Percentiles rank a stretch among this genome's conserved stretches.
These are phyloP conservation scores for Chaetomium tenue DNA, from an alignment of 495 filamentous ascomycete species.

Conservation along the genomic window DNA sequence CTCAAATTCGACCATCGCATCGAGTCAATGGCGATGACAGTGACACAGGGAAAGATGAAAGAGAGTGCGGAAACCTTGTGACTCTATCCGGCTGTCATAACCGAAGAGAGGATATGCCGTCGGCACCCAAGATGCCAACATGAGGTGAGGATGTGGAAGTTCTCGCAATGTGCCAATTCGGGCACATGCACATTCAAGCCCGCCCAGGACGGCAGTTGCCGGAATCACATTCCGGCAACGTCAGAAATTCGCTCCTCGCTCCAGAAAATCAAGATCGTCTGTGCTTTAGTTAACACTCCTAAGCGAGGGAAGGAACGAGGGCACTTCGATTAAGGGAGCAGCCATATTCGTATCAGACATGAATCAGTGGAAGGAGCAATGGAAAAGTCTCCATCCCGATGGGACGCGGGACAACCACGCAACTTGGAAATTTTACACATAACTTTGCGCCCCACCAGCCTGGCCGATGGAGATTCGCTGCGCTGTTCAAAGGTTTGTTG, in stretches of 20 bases:
- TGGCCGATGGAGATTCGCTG: neutral
- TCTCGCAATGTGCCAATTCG: neutral
- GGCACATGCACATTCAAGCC: neutral
- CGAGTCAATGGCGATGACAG: neutral
- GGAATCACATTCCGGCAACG: neutral
- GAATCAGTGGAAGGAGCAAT: neutral
- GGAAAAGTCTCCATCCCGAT: neutral
- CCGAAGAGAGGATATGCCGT: too few relatives aligned
- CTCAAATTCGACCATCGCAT: too few relatives aligned
- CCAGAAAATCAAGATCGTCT: neutral
- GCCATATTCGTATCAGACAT: neutral
- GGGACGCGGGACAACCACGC: neutral
- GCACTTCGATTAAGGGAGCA: neutral
- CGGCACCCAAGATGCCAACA: neutral
- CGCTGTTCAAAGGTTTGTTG: neutral
- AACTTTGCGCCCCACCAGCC: neutral
- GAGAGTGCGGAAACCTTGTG: too few relatives aligned
- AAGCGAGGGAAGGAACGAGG: neutral
- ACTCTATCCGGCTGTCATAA: too few relatives aligned
- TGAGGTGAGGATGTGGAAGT: neutral
- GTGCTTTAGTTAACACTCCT: neutral
- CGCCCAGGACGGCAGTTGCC: neutral
- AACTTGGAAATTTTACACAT: neutral
- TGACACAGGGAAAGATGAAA: too few relatives aligned
- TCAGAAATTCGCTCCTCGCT: neutral